Evolutionary conservation across 768 basidiomycete species (phyloP).

Genomic region (Lactarius indigo): DNA sequence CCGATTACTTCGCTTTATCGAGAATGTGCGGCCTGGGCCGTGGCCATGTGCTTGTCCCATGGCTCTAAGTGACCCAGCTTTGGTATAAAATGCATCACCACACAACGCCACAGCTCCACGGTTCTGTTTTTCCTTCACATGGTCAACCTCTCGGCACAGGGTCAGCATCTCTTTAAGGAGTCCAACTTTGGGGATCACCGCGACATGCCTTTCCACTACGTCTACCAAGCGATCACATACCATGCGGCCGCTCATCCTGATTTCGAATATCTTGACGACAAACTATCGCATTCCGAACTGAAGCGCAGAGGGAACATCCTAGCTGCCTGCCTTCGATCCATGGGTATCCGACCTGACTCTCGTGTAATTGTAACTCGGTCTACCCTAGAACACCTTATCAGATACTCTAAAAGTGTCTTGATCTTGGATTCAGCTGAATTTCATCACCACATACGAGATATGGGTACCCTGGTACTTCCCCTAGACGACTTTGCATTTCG

Average conservation of each 20-base stretch:
- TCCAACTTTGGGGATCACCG: conserved; percentile 43
- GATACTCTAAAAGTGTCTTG: no score
- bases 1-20: neutral
- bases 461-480: no score
- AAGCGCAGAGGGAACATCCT: conserved; percentile 47
- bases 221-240: conserved; percentile 54
- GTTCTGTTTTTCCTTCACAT: conserved; percentile 18
- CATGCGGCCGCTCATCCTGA: conserved; percentile 42
- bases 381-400: no score
- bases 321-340: conserved; percentile 40
- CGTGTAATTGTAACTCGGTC: no score
- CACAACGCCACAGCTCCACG: neutral
- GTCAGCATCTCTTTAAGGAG: conserved; percentile 42
- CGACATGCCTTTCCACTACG: conserved; percentile 42
- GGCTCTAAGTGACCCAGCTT: neutral
- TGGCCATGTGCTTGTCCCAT: no score
- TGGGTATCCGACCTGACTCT: conserved; percentile 44
- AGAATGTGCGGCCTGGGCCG: no score
- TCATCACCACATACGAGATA: no score
- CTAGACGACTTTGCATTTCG: no score
- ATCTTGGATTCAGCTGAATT: no score
- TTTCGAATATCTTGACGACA: conserved; percentile 43
- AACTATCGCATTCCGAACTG: conserved; percentile 50
- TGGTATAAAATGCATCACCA: neutral
- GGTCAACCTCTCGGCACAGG: conserved; percentile 37